A percentile compares a stretch with the other conserved stretches of the same genome.
Evolutionary conservation across 352 stramenopile genomes (phyloP).

Genomic region (Phytophthora citrophthora): DNA sequence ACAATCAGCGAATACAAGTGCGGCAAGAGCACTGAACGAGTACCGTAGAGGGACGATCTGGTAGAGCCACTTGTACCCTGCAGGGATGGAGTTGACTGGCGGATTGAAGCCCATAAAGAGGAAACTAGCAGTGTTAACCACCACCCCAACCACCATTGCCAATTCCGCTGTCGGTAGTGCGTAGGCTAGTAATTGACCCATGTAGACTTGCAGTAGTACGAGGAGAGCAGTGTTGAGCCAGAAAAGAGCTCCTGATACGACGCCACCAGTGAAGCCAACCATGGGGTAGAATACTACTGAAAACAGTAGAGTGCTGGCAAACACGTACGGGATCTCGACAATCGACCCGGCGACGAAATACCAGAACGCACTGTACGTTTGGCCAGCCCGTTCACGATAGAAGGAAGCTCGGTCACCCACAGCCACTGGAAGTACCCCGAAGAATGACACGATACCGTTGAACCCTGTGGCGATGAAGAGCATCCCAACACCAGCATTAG

Average conservation of each 20-base stretch:
- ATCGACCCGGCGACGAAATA: constrained; percentile 80
- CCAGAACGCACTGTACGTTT: constrained; percentile 82
- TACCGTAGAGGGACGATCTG: constrained; percentile 58
- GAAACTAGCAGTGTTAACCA: constrained; percentile 75
- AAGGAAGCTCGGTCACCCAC: constrained; percentile 85
- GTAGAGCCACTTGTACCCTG: constrained; percentile 66
- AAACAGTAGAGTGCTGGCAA: constrained; percentile 49
- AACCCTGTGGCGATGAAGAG: constrained; percentile 89
- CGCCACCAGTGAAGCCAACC: constrained; percentile 52
- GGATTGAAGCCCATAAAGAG: constrained; percentile 83
- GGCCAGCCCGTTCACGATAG: constrained; percentile 60
- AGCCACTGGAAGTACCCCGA: constrained; percentile 81
- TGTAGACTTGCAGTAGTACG: constrained; percentile 56
- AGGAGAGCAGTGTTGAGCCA: constrained; percentile 54
- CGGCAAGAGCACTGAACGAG: constrained; percentile 47
- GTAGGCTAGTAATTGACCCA: constrained; percentile 50
- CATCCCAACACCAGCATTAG: constrained; percentile 70
- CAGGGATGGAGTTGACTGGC: constrained; percentile 52
- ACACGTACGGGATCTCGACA: constrained; percentile 73
- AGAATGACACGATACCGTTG: constrained; percentile 84
- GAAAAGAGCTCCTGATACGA: constrained; percentile 39
- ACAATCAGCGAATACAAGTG: constrained; percentile 52
- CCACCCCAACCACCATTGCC: constrained; percentile 48
- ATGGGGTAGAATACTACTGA: constrained; percentile 62
- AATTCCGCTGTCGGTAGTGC: constrained; percentile 48